Conservation (phyloP, 78 protist genomes). For the Cyanophora paradoxa region DNA sequence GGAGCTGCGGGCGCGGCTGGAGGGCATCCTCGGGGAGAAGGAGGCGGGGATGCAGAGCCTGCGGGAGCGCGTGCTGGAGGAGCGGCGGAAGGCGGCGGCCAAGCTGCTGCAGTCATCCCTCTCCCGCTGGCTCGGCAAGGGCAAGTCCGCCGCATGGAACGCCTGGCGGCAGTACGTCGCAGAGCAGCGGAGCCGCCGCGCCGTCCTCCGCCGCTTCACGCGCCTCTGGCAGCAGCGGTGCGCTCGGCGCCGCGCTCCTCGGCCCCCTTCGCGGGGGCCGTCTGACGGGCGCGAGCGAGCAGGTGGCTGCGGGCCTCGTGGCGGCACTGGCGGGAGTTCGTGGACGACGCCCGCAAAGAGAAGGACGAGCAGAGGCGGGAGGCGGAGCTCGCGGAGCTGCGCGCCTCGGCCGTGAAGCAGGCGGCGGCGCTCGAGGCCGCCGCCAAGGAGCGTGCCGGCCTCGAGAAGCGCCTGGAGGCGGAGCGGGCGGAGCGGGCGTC, state of each 20-base stretch:
- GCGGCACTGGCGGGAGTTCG: background rate
- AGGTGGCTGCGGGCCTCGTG: background rate
- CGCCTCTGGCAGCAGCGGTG: background rate
- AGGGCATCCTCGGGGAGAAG: background rate
- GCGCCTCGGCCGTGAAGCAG: background rate
- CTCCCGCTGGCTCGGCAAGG: too few relatives aligned
- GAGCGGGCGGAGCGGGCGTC: background rate
- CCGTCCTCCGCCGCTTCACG: background rate
- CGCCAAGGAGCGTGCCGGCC: background rate
- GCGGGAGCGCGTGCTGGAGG: background rate
- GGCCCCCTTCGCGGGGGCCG: too few relatives aligned
- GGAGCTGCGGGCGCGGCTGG: background rate
- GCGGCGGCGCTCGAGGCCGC: background rate
- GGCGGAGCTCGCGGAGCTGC: background rate
- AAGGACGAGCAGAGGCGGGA: background rate
- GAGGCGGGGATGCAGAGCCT: background rate
- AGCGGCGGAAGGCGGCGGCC: background rate
- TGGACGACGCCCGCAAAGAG: background rate
- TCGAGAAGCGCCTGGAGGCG: background rate
- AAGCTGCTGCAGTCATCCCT: background rate
- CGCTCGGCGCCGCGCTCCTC: too few relatives aligned
- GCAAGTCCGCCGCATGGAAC: background rate
- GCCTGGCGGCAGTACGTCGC: background rate
- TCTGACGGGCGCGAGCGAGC: background rate
- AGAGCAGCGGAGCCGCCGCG: background rate